phyloP scores from a whole-genome alignment of 495 filamentous ascomycete genomes.

The Penicillium subrubescens region DNA sequence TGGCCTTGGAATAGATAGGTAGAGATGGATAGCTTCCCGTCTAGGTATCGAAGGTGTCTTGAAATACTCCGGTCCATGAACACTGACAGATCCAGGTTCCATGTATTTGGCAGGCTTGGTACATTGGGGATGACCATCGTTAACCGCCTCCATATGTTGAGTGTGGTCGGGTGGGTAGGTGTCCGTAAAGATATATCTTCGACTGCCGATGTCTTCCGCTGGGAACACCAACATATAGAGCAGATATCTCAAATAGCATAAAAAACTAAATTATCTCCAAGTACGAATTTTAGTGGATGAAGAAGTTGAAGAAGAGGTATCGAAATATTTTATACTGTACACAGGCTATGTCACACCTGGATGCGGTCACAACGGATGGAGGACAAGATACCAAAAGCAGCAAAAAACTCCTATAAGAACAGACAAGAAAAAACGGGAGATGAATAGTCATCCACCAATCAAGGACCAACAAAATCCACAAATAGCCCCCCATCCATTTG shows the following conservation, averaged over 20 bases:
- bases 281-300: background rate
- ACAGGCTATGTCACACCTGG: slow-evolving; percentile 37
- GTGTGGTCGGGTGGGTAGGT: too few relatives aligned
- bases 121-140: too few relatives aligned
- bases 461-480: background rate
- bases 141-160: too few relatives aligned
- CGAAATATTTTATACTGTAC: slow-evolving; percentile 35
- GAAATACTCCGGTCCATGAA: too few relatives aligned
- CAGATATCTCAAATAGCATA: background rate
- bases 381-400: slow-evolving; percentile 29
- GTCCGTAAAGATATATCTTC: too few relatives aligned
- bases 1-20: background rate
- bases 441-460: background rate
- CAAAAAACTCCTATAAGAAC: slow-evolving; percentile 31
- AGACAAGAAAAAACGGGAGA: slow-evolving; percentile 16
- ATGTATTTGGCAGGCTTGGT: too few relatives aligned
- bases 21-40: too few relatives aligned
- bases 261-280: background rate
- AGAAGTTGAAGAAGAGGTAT: slow-evolving; percentile 2
- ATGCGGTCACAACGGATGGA: slow-evolving; percentile 18
- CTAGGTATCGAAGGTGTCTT: too few relatives aligned
- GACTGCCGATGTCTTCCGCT: background rate
- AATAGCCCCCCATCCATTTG: background rate
- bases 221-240: background rate
- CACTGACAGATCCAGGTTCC: too few relatives aligned